Percentiles rank a stretch among this genome's conserved stretches.
phyloP scores from a whole-genome alignment of 2,329 filamentous ascomycete species.

The Diplodia corticola region DNA sequence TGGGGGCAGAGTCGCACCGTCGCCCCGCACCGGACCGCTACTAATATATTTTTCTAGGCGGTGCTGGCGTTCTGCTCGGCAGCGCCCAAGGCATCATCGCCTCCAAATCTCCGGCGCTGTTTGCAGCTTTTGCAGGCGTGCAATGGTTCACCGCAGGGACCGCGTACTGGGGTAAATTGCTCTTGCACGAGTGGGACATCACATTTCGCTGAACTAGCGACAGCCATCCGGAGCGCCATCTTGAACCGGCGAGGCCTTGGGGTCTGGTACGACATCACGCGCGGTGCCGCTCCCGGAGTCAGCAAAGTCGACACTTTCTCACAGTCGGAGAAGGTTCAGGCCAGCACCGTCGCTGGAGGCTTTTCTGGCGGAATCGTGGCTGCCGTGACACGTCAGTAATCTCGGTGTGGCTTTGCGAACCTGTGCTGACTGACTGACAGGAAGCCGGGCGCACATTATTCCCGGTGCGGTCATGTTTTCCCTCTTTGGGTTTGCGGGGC shows the following conservation, averaged over 20 bases:
- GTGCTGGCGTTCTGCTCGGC: conserved; percentile 58
- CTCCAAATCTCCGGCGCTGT: conserved; percentile 66
- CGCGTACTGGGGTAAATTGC: conserved; percentile 60
- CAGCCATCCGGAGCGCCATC: conserved; percentile 39
- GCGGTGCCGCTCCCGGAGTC: background rate
- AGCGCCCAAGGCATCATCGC: conserved; percentile 55
- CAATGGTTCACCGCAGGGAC: conserved; percentile 81
- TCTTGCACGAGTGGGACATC: background rate
- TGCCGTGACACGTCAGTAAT: conserved; percentile 21
- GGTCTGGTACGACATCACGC: conserved; percentile 32
- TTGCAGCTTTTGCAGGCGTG: conserved; percentile 69
- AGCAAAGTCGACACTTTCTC: conserved; percentile 27
- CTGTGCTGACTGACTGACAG: conserved; percentile 14
- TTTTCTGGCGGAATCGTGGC: conserved; percentile 59
- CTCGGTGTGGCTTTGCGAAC: background rate
- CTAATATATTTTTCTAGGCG: background rate
- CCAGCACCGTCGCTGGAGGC: conserved; percentile 70
- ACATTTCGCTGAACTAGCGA: background rate
- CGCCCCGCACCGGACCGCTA: background rate
- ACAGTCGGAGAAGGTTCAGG: conserved; percentile 61
- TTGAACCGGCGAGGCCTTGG: conserved; percentile 36
- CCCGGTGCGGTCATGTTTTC: conserved; percentile 62
- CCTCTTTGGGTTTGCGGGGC: conserved; percentile 58
- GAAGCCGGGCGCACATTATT: conserved; percentile 40
- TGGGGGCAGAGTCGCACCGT: background rate